Percentiles rank a stretch among this genome's conserved stretches.
These are phyloP conservation scores for Aspergillus brunneoviolaceus DNA, from an alignment of 2,329 filamentous ascomycete species.

Conservation along the genomic window DNA sequence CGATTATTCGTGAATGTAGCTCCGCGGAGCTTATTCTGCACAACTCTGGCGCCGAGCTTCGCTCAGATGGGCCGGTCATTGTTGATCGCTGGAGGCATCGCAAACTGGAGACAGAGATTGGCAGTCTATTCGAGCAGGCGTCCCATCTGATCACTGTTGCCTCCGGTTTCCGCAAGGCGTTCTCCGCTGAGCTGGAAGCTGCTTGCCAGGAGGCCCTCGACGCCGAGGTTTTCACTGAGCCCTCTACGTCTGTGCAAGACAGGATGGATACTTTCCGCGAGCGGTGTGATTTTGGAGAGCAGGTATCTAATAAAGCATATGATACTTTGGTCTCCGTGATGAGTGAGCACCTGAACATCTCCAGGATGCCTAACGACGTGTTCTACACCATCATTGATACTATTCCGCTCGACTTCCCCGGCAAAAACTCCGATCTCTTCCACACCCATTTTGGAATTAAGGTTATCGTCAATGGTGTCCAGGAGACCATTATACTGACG, in stretches of 20 bases:
- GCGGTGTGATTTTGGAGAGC: slow-evolving; percentile 72
- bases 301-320: slow-evolving; percentile 80
- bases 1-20: slow-evolving; percentile 76
- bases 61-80: slow-evolving; percentile 38
- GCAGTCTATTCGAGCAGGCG: slow-evolving; percentile 54
- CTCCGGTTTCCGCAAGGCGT: slow-evolving; percentile 65
- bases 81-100: slow-evolving; percentile 46
- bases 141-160: slow-evolving; percentile 69
- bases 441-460: slow-evolving; percentile 74
- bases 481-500: slow-evolving; percentile 73
- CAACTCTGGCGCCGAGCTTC: slow-evolving; percentile 55
- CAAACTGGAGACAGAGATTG: slow-evolving; percentile 47
- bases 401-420: slow-evolving; percentile 44
- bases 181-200: slow-evolving; percentile 68
- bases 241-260: slow-evolving; percentile 67
- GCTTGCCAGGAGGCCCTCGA: slow-evolving; percentile 67
- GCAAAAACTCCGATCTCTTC: slow-evolving; percentile 44
- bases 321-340: slow-evolving; percentile 67
- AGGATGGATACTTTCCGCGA: slow-evolving; percentile 78
- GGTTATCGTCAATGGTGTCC: slow-evolving; percentile 71
- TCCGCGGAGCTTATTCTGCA: slow-evolving; percentile 71
- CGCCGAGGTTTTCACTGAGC: slow-evolving; percentile 72
- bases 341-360: slow-evolving; percentile 61
- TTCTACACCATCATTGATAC: slow-evolving; percentile 54
- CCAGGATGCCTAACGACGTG: slow-evolving; percentile 49